Evolutionary conservation across 2,329 filamentous ascomycete species (phyloP), one percentile per base, ranked within the genome.

Genomic region (Ceratocystis harringtonii): DNA sequence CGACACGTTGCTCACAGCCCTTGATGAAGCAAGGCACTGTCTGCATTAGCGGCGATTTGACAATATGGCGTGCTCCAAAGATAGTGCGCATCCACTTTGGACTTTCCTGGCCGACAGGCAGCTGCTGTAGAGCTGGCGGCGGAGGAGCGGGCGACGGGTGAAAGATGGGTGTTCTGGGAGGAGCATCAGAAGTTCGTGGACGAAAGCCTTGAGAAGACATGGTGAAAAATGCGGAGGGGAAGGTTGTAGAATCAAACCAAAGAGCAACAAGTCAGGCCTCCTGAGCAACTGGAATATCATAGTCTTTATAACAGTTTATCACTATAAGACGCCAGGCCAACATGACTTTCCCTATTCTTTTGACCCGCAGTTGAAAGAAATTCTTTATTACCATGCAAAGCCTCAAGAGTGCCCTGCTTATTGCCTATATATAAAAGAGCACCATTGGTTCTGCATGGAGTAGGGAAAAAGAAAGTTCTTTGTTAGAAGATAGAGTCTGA

Each of bases 1-100:
- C 25, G 12, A 41, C 61, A 25, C 62, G 62, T 7, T 41, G 48
- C 1, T 36, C 19, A 15, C 65, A 66, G 17, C 25, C 41, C 8
- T 63, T 63, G 5, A 32, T 50, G 61, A 66, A 66, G n/a, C 65
- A 66, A 12, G 65, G 60, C 12, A 66, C 43, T 19, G 50, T 25
- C 25, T 50, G 22, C 22, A 66, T 61, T 10, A 66, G 48, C 6
- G 12, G 2, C 8, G 65, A 63, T n/a, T 63, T 66, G 45, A 61
- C 22, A 25, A 66, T 66, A 52, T 66, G 65, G 15, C 43, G 32
- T 10, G 60, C 50, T 10, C 61, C 65, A 50, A 66, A 61, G 19
- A 66, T 52, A 5, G 61, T 66, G 8, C 61, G 48, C 44, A 63
- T 50, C 44, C 60, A 66, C 41, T 36, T 66, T 17, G 50, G 50